Evolutionary conservation across 768 basidiomycete species (phyloP), one percentile per base, ranked within the genome.

Genomic region (Amanita phalloides): DNA sequence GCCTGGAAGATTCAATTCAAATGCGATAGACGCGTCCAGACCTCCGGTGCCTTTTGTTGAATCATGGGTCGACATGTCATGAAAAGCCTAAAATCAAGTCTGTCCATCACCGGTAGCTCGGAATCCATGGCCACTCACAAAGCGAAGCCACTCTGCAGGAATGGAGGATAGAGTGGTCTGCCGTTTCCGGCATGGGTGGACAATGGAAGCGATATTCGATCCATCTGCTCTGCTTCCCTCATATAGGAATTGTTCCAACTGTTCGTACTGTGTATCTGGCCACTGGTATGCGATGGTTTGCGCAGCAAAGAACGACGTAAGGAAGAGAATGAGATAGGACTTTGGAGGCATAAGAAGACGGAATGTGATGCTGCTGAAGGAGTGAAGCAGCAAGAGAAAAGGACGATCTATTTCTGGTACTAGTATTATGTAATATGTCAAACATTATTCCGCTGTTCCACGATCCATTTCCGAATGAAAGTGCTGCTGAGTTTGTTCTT

Each of bases 401-500:
- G 36, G 7, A 28, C 8, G n/a, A 17, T 26, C 25, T 26, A 28
- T 26, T 45, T 45, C 11, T 25, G 25, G 26, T 11, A 17, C 17
- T 17, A 17, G 17, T 32, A 9, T 28, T 45, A 45, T 28, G 41
- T 45, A 28, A 45, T 28, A 17, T 17, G 6, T 38, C 21, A 20
- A 13, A 28, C 20, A 30, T 10, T 32, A 1, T 10, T 30, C 14
- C 30, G 26, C 26, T 60, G 54, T 44, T 67, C 60, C 6, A 71
- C 81, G 55, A 99, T 85, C 92, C 93, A 95, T 57, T 85, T 74
- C 39, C 96, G 74, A 57, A 99, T 95, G 54, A 77, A 88, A 6
- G 93, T 95, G 62, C 92, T 96, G 63, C 96, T 92, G 78, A 98
- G 82, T 73, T 99, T 99, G 26, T 82, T 77, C 56, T 78, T 74